phyloP scores from a whole-genome alignment of 106 monocot genomes.

The Ottelia alismoides region DNA sequence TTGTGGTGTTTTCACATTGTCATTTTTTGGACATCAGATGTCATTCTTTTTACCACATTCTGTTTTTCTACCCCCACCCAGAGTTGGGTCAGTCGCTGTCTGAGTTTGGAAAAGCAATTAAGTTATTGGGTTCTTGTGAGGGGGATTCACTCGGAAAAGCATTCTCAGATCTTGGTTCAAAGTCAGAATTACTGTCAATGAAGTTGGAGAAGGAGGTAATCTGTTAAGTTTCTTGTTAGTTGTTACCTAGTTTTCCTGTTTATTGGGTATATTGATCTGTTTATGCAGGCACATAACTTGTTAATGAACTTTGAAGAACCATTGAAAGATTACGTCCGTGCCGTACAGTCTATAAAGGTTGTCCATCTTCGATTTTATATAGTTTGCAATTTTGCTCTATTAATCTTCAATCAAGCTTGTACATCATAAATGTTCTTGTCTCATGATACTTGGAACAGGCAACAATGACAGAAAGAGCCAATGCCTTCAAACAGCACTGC shows the following conservation, averaged over 20 bases:
- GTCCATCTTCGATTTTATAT: neutral
- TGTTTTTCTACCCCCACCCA: slow-evolving; percentile 8
- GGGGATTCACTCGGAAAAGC: slow-evolving; percentile 80
- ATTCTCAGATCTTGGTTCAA: slow-evolving; percentile 82
- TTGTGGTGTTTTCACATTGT: neutral
- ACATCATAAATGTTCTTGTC: slow-evolving; percentile 1
- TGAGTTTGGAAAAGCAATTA: slow-evolving; percentile 97
- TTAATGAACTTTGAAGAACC: slow-evolving; percentile 98
- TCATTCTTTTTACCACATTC: neutral
- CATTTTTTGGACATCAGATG: neutral
- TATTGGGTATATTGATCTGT: neutral
- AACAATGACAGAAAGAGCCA: slow-evolving; percentile 88
- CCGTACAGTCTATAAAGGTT: slow-evolving; percentile 97
- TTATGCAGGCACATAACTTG: slow-evolving; percentile 71
- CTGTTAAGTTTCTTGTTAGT: neutral
- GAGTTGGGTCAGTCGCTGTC: slow-evolving; percentile 84
- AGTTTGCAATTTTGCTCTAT: too few relatives aligned
- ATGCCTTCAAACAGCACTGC: slow-evolving; percentile 86
- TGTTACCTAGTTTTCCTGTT: slow-evolving; percentile 3
- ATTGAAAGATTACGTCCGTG: slow-evolving; percentile 90
- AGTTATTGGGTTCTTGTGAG: slow-evolving; percentile 85
- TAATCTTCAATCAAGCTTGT: neutral
- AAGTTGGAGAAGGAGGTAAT: slow-evolving; percentile 87
- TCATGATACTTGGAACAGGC: slow-evolving; percentile 32
- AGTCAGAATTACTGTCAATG: slow-evolving; percentile 64